Percentiles rank a stretch among this genome's conserved stretches.
Evolutionary conservation across 768 basidiomycete species (phyloP).

Genomic region (Ephemerocybe angulata): DNA sequence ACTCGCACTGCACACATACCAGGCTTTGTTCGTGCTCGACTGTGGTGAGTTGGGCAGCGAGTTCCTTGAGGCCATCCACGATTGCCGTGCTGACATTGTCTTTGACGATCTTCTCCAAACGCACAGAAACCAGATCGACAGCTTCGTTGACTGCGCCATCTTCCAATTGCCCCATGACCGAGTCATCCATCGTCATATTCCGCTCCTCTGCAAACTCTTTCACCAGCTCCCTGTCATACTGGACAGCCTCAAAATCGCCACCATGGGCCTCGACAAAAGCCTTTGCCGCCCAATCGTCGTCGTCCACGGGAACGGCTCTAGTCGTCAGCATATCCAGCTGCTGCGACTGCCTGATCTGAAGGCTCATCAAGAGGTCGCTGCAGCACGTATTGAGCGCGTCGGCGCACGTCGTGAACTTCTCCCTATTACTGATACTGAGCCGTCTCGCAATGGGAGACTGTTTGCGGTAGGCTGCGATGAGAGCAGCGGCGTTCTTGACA

Average conservation of each 20-base stretch:
- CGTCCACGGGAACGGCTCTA: constrained; percentile 34
- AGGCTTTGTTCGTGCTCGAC: constrained; percentile 36
- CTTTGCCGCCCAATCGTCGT: constrained; percentile 32
- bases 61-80: constrained; percentile 31
- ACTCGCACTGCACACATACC: constrained; percentile 37
- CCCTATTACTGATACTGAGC: constrained; percentile 34
- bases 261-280: constrained; percentile 35
- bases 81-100: constrained; percentile 33
- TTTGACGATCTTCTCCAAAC: constrained; percentile 28
- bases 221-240: constrained; percentile 32
- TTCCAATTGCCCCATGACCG: constrained; percentile 38
- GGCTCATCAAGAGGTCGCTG: constrained; percentile 36
- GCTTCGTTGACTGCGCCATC: constrained; percentile 29
- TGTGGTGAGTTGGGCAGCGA: constrained; percentile 31
- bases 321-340: constrained; percentile 33
- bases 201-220: constrained; percentile 35
- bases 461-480: constrained; percentile 37
- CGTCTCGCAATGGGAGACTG: constrained; percentile 33
- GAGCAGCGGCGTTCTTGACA: constrained; percentile 34
- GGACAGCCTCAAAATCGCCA: constrained; percentile 31
- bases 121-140: constrained; percentile 27
- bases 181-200: constrained; percentile 34
- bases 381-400: constrained; percentile 31
- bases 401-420: constrained; percentile 32
- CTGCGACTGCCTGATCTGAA: constrained; percentile 38